These are phyloP conservation scores for Phytopythium cucurbitacearum DNA, from an alignment of 352 stramenopile genomes.

Conservation along the genomic window DNA sequence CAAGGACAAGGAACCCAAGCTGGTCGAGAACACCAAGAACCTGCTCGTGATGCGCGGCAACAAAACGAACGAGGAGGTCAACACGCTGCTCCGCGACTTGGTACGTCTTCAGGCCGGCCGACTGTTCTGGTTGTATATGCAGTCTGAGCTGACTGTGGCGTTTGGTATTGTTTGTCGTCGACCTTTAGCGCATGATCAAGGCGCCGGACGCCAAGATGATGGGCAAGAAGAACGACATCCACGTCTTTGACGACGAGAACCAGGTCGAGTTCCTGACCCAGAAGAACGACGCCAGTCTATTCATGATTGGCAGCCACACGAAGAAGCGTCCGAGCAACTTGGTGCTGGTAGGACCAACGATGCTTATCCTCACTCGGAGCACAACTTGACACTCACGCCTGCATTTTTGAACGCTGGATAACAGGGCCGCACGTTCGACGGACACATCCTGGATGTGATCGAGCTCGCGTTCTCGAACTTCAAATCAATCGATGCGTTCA, in stretches of 20 bases:
- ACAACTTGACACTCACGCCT: neutral
- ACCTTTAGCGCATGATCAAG: conserved; percentile 79
- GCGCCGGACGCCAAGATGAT: conserved; percentile 87
- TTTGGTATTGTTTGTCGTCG: neutral
- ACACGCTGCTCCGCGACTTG: conserved; percentile 79
- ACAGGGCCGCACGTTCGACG: conserved; percentile 95
- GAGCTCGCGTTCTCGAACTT: conserved; percentile 96
- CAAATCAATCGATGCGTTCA: conserved; percentile 92
- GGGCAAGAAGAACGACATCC: conserved; percentile 92
- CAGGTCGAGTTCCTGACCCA: conserved; percentile 91
- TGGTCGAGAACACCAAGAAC: conserved; percentile 91
- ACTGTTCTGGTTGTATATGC: neutral
- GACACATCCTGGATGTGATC: conserved; percentile 97
- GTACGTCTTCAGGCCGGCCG: conserved; percentile 16
- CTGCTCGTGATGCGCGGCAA: conserved; percentile 87
- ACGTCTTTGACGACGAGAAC: conserved; percentile 93
- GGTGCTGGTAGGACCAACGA: conserved; percentile 60
- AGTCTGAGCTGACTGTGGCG: neutral
- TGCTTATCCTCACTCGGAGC: too few relatives aligned
- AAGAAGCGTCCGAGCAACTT: conserved; percentile 99
- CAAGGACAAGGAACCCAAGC: conserved; percentile 89
- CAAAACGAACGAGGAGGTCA: conserved; percentile 85
- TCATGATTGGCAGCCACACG: conserved; percentile 95
- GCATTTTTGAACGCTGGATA: neutral
- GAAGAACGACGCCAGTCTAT: conserved; percentile 98